Base-by-base conservation (phyloP, 164 flowering plant genomes). In the Annona cherimola region DNA sequence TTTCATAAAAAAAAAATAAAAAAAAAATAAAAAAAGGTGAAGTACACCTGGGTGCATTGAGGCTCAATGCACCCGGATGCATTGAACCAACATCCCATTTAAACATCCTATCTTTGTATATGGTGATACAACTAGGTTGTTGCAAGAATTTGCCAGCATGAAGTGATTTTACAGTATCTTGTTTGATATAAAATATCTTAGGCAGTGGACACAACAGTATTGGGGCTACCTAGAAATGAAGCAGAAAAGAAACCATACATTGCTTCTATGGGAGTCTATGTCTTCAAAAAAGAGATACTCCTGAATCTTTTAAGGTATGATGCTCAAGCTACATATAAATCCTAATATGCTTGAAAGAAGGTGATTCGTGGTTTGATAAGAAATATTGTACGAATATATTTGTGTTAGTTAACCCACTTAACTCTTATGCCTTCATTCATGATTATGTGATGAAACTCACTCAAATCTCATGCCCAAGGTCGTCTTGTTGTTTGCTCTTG, bases 251-350 rank as follows among this genome's bases (percentile, higher is more conserved):
- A 92, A 71, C 97, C 99, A 43, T 95, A 89, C 79, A 95, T 92
- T 63, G 99, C 98, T 66, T 95, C 98, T 69, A 95, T 92, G 97
- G 99, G 97, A 72, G 96, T 91, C 4, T 93, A 93, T 75, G 80
- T 90, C 64, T 93, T 93, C 87, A 93, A 90, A 82, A 93, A 91
- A 76, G 98, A 93, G 78, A 89, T 91, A 66, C 94, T 93, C 70
- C 77, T 91, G 71, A 91, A 93, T 74, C 89, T 93, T 74, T 79
- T 93, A 71, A 93, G 94, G 98, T 93, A 85, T 63, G 57, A 69
- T 26, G 45, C 45, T 61, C 43, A 42, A 41, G 4, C 14, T 41
- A 45, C n/a, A 55, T 61, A 67, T 41, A n/a, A 5, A 35, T 55
- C 45, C 18, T 67, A 57, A 20, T n/a, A 35, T 40, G 26, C 35